Base-by-base conservation (phyloP, 2,329 filamentous ascomycete genomes). In the Biscogniauxia mediterranea region DNA sequence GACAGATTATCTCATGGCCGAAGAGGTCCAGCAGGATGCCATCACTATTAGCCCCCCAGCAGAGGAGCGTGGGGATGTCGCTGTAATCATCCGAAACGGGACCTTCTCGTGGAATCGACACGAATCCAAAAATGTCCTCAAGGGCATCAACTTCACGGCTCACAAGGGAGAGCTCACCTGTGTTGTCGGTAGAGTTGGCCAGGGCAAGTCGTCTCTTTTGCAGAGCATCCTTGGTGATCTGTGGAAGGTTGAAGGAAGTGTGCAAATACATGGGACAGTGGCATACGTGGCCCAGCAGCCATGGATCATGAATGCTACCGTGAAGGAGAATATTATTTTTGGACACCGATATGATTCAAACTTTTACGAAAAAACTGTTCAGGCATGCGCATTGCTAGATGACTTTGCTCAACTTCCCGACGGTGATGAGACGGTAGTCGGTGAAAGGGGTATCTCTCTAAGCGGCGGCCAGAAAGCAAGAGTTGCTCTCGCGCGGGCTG, bases 241-340 rank as follows among this genome's bases (percentile, higher is more conserved):
- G 3, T 97, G 90, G 88, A 98, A 97, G 75, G 83, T 89, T 55
- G 87, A 91, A 63, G 95, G 95, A 54, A 84, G 91, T 64, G 94
- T 97, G 3, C 83, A 90, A 59, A 83, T 99, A 9, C 88, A 91
- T 68, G 96, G 95, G 54, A 86, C 84, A 26, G 85, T 92, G 50
- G 95, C 95, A 1, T 99, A 98, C 74, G 95, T 96, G 61, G 91
- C 93, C 17, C 96, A 99, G 75, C 88, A 91, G 70, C 82, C 93
- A 20, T 99, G 96, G 95, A 91, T 99, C 57, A 94, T 98, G 88
- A 99, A 99, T 73, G 95, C 95, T 8, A 96, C 91, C 28, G 93
- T 99, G 60, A 92, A 93, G 70, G 95, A 99, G 73, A 99, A 99
- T 73, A 97, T 99, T 68, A 83, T 97, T 4, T 99, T 99, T 72